Conservation (phyloP, 1,284 basidiomycete genomes). For the Sanghuangporus weigelae region DNA sequence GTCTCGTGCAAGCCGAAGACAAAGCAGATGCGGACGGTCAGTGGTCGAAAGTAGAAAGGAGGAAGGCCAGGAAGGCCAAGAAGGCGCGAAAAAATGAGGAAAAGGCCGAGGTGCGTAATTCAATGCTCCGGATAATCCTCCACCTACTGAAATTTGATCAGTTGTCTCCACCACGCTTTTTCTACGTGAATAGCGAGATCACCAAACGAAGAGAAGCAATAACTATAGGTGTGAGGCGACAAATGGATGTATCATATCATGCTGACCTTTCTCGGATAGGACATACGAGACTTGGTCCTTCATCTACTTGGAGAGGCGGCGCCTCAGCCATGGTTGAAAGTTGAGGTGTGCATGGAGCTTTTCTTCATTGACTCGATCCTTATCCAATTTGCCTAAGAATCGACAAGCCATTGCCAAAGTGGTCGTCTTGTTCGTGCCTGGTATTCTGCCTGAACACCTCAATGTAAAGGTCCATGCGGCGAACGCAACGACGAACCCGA, state of each 20-base stretch:
- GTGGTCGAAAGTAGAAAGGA: slow-evolving; percentile 74
- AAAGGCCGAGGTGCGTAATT: slow-evolving; percentile 52
- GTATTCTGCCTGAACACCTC: slow-evolving; percentile 67
- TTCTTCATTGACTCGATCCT: not conserved
- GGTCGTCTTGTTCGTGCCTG: slow-evolving; percentile 75
- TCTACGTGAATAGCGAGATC: slow-evolving; percentile 76
- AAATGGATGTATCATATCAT: not conserved
- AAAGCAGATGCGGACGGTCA: slow-evolving; percentile 26
- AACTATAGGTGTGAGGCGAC: slow-evolving; percentile 55
- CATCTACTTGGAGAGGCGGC: slow-evolving; percentile 79
- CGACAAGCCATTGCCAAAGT: slow-evolving; percentile 68
- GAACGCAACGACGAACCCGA: slow-evolving; percentile 57
- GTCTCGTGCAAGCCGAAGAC: not conserved
- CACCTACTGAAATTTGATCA: slow-evolving; percentile 27
- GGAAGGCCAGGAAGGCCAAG: slow-evolving; percentile 71
- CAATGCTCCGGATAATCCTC: slow-evolving; percentile 7
- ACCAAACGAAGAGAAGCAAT: slow-evolving; percentile 65
- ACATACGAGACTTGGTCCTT: slow-evolving; percentile 78
- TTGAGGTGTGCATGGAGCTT: slow-evolving; percentile 52
- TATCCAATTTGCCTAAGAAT: slow-evolving; percentile 44
- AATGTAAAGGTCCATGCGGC: slow-evolving; percentile 49
- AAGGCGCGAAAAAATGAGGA: slow-evolving; percentile 56
- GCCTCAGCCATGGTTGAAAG: slow-evolving; percentile 76
- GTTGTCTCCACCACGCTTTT: slow-evolving; percentile 66
- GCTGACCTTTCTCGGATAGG: slow-evolving; percentile 40